phyloP scores from a whole-genome alignment of 371 early-diverging fungal genomes.

The Globomyces sp. region DNA sequence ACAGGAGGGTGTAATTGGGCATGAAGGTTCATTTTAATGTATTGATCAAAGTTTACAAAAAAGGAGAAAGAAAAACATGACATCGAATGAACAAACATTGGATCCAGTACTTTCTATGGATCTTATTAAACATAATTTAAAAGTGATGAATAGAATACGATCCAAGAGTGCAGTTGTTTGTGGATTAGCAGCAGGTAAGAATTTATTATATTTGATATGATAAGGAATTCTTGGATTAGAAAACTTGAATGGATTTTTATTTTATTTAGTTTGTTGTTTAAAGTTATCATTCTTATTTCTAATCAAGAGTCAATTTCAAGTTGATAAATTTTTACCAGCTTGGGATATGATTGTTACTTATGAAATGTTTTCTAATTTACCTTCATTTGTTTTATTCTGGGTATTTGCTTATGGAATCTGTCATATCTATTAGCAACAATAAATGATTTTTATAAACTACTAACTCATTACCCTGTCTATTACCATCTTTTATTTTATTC shows the following conservation, averaged over 20 bases:
- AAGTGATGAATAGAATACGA: slow-evolving; percentile 1
- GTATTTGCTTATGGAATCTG: slow-evolving; percentile 4
- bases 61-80: too few species aligned
- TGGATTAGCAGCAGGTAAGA: slow-evolving; percentile 1
- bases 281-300: background rate
- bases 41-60: too few species aligned
- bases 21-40: too few species aligned
- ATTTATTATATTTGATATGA: too few species aligned
- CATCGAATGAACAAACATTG: background rate
- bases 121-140: background rate
- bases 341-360: background rate
- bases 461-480: too few species aligned
- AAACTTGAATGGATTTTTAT: slow-evolving; percentile 5
- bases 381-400: slow-evolving; percentile 10
- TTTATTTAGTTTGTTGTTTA: background rate
- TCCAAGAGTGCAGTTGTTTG: background rate
- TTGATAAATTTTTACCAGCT: background rate
- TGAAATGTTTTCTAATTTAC: slow-evolving; percentile 2
- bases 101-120: background rate
- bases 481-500: too few species aligned
- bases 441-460: too few species aligned
- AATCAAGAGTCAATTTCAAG: slow-evolving; percentile 1
- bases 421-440: slow-evolving; percentile 1
- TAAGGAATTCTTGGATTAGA: background rate
- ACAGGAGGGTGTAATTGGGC: too few species aligned